Evolutionary conservation across 2,329 filamentous ascomycete genomes (phyloP).

Genomic region (Scedosporium boydii): DNA sequence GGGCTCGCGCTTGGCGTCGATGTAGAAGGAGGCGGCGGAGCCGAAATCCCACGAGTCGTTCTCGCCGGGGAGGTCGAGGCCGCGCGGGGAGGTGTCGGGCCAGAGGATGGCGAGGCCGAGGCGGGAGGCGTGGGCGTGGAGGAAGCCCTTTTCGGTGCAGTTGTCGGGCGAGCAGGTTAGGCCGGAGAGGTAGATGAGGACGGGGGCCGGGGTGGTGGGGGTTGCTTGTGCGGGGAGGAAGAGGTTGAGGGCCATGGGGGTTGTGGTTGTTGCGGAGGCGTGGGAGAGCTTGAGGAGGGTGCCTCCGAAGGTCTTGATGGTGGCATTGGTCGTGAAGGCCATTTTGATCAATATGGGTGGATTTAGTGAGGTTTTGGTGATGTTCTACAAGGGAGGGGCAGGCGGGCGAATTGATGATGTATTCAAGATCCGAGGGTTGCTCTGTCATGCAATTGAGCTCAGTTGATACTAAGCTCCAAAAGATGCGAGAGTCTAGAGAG

Average conservation of each 20-base stretch:
- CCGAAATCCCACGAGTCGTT: slow-evolving; percentile 89
- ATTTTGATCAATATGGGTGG: slow-evolving; percentile 34
- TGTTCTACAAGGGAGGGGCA: background rate
- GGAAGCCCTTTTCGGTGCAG: slow-evolving; percentile 75
- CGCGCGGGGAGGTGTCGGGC: slow-evolving; percentile 89
- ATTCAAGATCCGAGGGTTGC: no score
- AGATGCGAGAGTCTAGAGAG: no score
- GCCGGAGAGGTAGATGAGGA: slow-evolving; percentile 88
- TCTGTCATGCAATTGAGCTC: background rate
- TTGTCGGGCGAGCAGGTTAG: slow-evolving; percentile 92
- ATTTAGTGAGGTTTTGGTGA: background rate
- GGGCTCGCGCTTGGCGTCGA: slow-evolving; percentile 70
- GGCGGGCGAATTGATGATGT: no score
- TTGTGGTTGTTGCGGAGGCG: slow-evolving; percentile 66
- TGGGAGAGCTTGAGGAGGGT: slow-evolving; percentile 92
- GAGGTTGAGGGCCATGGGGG: slow-evolving; percentile 86
- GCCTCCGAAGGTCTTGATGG: slow-evolving; percentile 86
- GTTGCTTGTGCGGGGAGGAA: slow-evolving; percentile 72
- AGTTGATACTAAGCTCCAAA: background rate
- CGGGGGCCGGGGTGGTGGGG: slow-evolving; percentile 49
- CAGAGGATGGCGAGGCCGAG: slow-evolving; percentile 87
- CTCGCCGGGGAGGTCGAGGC: slow-evolving; percentile 71
- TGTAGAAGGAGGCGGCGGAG: slow-evolving; percentile 85
- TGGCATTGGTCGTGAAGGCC: slow-evolving; percentile 82
- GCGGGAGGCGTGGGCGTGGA: slow-evolving; percentile 71